Conservation (phyloP, 2,329 filamentous ascomycete genomes). For the Ophiostoma australiae region DNA sequence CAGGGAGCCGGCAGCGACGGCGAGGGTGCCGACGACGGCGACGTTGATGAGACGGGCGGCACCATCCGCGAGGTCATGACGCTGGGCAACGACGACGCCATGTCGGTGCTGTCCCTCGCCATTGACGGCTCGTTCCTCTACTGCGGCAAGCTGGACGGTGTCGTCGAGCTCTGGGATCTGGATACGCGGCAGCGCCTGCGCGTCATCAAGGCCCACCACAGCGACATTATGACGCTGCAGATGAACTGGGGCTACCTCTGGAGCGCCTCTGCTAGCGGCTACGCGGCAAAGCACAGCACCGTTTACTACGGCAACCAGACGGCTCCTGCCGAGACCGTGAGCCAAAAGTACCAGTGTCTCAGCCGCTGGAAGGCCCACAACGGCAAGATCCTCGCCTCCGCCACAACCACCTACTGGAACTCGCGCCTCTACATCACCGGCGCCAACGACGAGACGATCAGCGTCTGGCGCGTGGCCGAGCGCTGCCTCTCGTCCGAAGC, state of each 20-base stretch:
- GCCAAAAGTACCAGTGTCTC: constrained; percentile 40
- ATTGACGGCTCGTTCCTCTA: constrained; percentile 91
- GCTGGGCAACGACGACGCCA: constrained; percentile 56
- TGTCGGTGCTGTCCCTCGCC: constrained; percentile 69
- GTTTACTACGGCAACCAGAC: constrained; percentile 58
- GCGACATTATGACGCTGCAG: constrained; percentile 80
- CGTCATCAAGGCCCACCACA: constrained; percentile 73
- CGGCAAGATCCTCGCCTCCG: constrained; percentile 81
- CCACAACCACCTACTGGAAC: constrained; percentile 62
- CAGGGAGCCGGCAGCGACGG: constrained; percentile 43
- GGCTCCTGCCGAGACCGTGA: constrained; percentile 50
- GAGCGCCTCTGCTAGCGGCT: constrained; percentile 85
- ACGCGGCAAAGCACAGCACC: constrained; percentile 67
- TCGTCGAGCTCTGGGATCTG: constrained; percentile 94
- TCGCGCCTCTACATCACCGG: constrained; percentile 89
- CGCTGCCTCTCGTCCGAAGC: constrained; percentile 38
- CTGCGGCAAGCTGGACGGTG: constrained; percentile 77
- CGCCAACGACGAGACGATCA: constrained; percentile 84
- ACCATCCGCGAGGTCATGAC: constrained; percentile 66
- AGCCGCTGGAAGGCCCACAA: constrained; percentile 59
- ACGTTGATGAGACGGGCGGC: constrained; percentile 50
- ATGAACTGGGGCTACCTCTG: constrained; percentile 82
- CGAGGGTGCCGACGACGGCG: constrained; percentile 36
- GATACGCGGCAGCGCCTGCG: constrained; percentile 88
- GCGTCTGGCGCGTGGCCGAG: constrained; percentile 73